These are phyloP conservation scores for Tagetes patula DNA, from an alignment of 129 eudicot species.

Conservation along the genomic window DNA sequence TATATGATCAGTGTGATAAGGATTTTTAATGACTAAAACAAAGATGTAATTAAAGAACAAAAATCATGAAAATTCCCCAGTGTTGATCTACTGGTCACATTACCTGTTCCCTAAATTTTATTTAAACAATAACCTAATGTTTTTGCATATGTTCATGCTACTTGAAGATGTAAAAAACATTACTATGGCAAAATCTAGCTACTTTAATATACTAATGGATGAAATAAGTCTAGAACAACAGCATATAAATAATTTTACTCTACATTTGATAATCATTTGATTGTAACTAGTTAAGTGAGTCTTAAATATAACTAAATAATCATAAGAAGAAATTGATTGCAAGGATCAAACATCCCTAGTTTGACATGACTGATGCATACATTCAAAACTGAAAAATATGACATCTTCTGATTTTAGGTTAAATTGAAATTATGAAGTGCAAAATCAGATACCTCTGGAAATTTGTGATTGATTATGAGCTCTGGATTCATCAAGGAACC, in stretches of 20 bases:
- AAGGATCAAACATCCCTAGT: neutral
- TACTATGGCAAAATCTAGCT: neutral
- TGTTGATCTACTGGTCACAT: neutral
- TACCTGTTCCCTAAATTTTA: neutral
- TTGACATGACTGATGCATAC: neutral
- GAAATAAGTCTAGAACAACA: neutral
- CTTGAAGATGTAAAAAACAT: neutral
- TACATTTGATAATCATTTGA: neutral
- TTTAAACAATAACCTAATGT: neutral
- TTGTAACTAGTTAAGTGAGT: neutral
- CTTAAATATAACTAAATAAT: neutral
- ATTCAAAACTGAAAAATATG: neutral
- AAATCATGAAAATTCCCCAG: neutral
- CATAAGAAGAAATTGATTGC: neutral
- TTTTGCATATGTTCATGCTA: neutral
- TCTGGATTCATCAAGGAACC: slow-evolving; percentile 33
- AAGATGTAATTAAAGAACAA: neutral
- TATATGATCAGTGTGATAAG: neutral
- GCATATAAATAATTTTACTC: neutral
- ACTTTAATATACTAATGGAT: neutral
- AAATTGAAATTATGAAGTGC: neutral
- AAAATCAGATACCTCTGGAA: slow-evolving; percentile 33
- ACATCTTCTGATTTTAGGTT: neutral
- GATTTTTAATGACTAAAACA: neutral
- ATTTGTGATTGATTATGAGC: slow-evolving; percentile 33